Evolutionary conservation across 2,329 filamentous ascomycete genomes (phyloP), one percentile per base, ranked within the genome.

Genomic region (Fonsecaea pedrosoi): DNA sequence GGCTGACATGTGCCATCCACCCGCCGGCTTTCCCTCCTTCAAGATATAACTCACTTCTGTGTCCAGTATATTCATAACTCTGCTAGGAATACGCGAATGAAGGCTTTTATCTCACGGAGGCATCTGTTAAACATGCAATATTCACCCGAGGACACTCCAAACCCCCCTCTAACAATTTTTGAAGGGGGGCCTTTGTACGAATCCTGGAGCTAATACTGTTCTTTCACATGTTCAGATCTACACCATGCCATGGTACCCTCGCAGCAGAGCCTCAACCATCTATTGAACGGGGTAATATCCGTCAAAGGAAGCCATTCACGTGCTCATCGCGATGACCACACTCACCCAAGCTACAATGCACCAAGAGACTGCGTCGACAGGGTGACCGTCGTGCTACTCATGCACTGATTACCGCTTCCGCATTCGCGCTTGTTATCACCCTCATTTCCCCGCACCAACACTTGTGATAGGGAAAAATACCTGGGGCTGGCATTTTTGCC

Each of bases 1-100:
- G 6, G 21, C 50, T 54, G 50, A 54, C 53, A 55, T 55, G 53
- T 55, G 53, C 30, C 53, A 34, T 30, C 53, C 30, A 42, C 10
- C 2, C 35, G 10, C 35, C 35, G 53, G n/a, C 53, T 34, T 13
- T 34, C 34, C 10, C n/a, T 48, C 42, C 18, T 25, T 48, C 45
- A 50, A 25, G 4, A 2, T 25, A 25, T 42, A 13, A 10, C 18
- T 50, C 45, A 50, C 18, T 50, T 4, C 12, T 25, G 18, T 25
- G 10, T 50, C 25, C 25, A 25, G 25, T 25, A 25, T 25, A 25
- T 25, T 25, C 25, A 25, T 25, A 25, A 10, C 45, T 10, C 7
- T 50, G 45, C 18, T 21, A 50, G 18, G 9, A 21, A 9, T 25
- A n/a, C 18, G 45, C 6, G 7, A 50, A 50, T 50, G 45, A 9